Percentiles rank a stretch among this genome's conserved stretches.
These are phyloP conservation scores for Nannochloropsis salina DNA, from an alignment of 108 stramenopile genomes.

Conservation along the genomic window DNA sequence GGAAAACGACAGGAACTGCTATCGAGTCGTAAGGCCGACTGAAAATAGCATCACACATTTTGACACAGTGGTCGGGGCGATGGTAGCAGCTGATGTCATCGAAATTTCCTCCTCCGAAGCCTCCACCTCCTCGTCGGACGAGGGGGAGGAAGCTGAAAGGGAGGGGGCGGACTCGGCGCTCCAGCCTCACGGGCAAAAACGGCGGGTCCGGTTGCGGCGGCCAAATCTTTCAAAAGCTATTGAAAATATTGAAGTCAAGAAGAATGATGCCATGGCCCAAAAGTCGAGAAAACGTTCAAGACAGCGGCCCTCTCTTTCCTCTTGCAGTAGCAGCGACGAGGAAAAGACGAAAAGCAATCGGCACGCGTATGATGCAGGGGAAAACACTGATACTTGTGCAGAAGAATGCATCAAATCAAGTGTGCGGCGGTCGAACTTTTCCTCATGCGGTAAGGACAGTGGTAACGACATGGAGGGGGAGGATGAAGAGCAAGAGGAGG, in stretches of 20 bases:
- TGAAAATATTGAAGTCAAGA: no score
- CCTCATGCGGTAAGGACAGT: background rate
- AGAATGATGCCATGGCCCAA: no score
- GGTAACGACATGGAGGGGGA: background rate
- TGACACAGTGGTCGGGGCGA: background rate
- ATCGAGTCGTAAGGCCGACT: no score
- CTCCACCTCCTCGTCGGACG: background rate
- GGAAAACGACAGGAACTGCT: no score
- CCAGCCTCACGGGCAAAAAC: background rate
- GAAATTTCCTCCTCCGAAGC: background rate
- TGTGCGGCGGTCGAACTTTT: no score
- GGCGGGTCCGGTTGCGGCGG: background rate
- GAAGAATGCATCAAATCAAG: background rate
- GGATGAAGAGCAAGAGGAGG: background rate
- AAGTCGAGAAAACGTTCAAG: no score
- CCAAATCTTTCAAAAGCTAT: background rate
- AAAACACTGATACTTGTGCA: background rate
- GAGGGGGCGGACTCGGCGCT: no score
- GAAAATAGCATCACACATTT: no score
- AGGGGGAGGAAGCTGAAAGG: no score
- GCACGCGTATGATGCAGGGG: background rate
- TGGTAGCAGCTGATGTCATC: background rate
- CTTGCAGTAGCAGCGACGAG: conserved; percentile 7
- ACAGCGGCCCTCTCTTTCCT: no score
- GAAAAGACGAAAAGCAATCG: background rate